Evolutionary conservation across 495 filamentous ascomycete species (phyloP).

Genomic region (Chaetomium cochliodes): DNA sequence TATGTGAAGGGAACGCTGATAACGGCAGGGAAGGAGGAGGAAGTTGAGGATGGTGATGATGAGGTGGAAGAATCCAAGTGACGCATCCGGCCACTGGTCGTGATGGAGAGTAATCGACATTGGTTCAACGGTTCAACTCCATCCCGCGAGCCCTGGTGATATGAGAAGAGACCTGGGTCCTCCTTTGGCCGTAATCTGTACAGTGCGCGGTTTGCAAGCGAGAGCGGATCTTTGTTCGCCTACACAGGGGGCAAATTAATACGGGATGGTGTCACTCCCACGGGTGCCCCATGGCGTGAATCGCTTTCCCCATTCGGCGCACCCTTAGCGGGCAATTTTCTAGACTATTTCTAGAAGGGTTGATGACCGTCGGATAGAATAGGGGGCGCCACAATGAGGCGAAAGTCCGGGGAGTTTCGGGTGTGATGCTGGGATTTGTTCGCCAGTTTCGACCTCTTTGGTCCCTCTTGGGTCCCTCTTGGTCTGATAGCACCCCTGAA

Average conservation of each 20-base stretch:
- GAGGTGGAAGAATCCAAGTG: background rate
- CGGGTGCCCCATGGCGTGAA: background rate
- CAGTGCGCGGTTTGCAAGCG: conserved; percentile 12
- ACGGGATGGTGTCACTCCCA: conserved; percentile 4
- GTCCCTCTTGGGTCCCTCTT: too few relatives aligned
- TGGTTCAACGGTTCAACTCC: background rate
- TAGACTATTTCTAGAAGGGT: conserved; percentile 11
- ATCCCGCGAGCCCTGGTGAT: too few relatives aligned
- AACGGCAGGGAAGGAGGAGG: conserved; percentile 48
- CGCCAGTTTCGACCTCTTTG: background rate
- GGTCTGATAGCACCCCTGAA: conserved; percentile 5
- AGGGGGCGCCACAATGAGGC: conserved; percentile 16
- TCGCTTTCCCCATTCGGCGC: background rate
- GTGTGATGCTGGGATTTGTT: background rate
- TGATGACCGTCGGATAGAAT: background rate
- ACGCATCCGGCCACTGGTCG: background rate
- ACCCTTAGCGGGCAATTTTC: background rate
- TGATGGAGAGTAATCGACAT: background rate
- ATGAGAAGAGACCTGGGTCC: background rate
- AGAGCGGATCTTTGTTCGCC: conserved; percentile 3
- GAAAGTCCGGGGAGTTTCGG: background rate
- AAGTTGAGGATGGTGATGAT: conserved; percentile 35
- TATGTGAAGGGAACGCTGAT: conserved; percentile 49
- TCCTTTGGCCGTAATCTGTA: background rate
- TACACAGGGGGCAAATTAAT: background rate